Conservation (phyloP, 1,284 basidiomycete species). For the Ustilago esculenta region DNA sequence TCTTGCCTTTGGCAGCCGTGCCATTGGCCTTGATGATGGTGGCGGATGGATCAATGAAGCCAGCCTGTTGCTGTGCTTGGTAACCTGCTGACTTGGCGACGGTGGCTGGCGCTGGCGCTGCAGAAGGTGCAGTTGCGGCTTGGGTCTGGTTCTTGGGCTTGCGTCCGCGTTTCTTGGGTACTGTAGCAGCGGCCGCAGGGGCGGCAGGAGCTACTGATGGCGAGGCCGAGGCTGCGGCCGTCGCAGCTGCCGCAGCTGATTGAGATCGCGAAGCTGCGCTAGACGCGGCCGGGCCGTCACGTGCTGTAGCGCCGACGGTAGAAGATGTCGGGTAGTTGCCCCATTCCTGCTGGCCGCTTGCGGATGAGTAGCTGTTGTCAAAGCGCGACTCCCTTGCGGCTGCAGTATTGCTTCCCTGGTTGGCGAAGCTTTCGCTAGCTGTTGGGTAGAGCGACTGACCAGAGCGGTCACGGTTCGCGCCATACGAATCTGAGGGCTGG, state of each 20-base stretch:
- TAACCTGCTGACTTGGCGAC: slow-evolving; percentile 12
- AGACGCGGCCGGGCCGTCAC: background rate
- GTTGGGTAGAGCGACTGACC: slow-evolving; percentile 25
- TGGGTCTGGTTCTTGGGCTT: slow-evolving; percentile 31
- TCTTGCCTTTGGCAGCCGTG: slow-evolving; percentile 28
- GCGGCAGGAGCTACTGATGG: slow-evolving; percentile 14
- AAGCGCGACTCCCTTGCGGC: slow-evolving; percentile 22
- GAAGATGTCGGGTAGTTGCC: slow-evolving; percentile 33
- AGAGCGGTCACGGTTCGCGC: slow-evolving; percentile 25
- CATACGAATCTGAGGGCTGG: slow-evolving; percentile 39
- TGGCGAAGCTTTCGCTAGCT: slow-evolving; percentile 16
- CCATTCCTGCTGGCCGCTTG: slow-evolving; percentile 36
- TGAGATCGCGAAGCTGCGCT: slow-evolving; percentile 28
- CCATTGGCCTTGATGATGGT: slow-evolving; percentile 44
- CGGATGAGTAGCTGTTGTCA: slow-evolving; percentile 31
- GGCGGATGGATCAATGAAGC: slow-evolving; percentile 36
- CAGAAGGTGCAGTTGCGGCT: slow-evolving; percentile 8
- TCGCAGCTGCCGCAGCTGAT: slow-evolving; percentile 10
- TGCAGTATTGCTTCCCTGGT: slow-evolving; percentile 4
- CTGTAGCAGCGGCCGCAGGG: slow-evolving; percentile 6
- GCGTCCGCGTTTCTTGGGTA: slow-evolving; percentile 40
- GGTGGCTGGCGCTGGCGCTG: slow-evolving; percentile 7
- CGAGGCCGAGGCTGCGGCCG: slow-evolving; percentile 10
- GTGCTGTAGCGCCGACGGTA: background rate
- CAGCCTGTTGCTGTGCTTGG: slow-evolving; percentile 20